Percentiles rank a stretch among this genome's conserved stretches.
Evolutionary conservation across 75 land plant species (phyloP).

Genomic region (Azolla pinnata): DNA sequence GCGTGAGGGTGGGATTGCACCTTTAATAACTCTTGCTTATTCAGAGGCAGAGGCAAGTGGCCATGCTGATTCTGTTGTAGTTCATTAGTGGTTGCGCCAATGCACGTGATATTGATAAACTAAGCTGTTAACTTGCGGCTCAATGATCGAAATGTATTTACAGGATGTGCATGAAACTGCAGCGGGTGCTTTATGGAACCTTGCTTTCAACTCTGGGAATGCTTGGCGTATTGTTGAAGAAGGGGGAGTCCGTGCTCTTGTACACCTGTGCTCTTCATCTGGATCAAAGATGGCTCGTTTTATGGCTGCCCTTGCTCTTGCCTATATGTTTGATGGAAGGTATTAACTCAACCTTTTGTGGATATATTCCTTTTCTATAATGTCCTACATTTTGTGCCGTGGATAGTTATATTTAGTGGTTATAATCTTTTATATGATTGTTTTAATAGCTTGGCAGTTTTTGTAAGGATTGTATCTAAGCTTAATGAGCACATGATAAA

Average conservation of each 20-base stretch:
- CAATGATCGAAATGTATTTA: neutral
- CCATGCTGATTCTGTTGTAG: no score
- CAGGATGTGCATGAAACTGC: constrained; percentile 99
- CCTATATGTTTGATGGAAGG: constrained; percentile 99
- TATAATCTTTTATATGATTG: no score
- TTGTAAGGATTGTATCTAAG: no score
- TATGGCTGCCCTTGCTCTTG: constrained; percentile 96
- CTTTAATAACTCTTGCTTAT: constrained; percentile 77
- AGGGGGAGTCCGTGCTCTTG: constrained; percentile 88
- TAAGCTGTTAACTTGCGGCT: neutral
- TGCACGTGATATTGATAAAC: no score
- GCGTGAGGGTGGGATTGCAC: constrained; percentile 89
- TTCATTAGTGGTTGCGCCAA: no score
- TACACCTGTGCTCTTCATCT: constrained; percentile 82
- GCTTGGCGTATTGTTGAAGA: constrained; percentile 93
- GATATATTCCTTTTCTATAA: no score
- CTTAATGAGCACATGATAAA: no score
- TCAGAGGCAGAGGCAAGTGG: constrained; percentile 71
- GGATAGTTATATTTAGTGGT: no score
- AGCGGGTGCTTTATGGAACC: constrained; percentile 98
- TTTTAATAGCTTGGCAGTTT: no score
- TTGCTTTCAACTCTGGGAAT: constrained; percentile 95
- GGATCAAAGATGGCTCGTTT: constrained; percentile 95
- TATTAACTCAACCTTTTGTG: no score
- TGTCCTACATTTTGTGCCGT: no score